Evolutionary conservation across 1,284 basidiomycete species (phyloP).

Genomic region (Naganishia cerealis): DNA sequence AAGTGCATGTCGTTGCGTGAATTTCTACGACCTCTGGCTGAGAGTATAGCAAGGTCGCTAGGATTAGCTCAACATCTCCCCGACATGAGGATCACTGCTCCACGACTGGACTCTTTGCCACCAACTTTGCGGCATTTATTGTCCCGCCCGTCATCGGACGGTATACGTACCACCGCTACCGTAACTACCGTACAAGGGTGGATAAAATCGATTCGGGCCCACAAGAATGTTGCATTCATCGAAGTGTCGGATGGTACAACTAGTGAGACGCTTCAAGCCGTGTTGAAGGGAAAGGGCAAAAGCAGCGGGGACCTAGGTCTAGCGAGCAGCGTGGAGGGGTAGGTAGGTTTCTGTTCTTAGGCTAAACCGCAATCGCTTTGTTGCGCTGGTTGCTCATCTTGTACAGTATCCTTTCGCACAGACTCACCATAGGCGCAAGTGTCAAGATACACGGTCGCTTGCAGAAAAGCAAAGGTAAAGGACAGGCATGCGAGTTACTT

Average conservation of each 20-base stretch:
- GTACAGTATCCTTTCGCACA: not conserved
- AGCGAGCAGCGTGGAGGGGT: constrained; percentile 48
- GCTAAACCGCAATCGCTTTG: not conserved
- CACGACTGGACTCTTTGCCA: not conserved
- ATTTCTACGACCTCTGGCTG: constrained; percentile 1
- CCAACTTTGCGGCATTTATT: constrained; percentile 12
- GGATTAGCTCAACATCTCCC: not conserved
- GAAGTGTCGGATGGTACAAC: constrained; percentile 79
- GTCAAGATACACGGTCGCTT: constrained; percentile 69
- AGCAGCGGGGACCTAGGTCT: not conserved
- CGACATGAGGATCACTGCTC: constrained; percentile 4
- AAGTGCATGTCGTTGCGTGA: constrained; percentile 4
- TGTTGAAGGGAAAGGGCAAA: constrained; percentile 60
- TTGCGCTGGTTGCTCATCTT: not conserved
- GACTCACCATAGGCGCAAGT: constrained; percentile 61
- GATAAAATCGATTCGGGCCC: constrained; percentile 77
- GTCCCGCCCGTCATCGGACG: not conserved
- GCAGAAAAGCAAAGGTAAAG: constrained; percentile 65
- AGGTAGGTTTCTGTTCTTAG: constrained; percentile 46
- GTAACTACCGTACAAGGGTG: constrained; percentile 62
- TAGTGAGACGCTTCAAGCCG: constrained; percentile 69
- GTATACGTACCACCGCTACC: not conserved
- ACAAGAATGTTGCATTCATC: constrained; percentile 82
- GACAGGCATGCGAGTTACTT: constrained; percentile 73
- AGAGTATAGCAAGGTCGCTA: not conserved